Evolutionary conservation across 2,329 filamentous ascomycete species (phyloP).

Genomic region (Fragosphaeria purpurea): DNA sequence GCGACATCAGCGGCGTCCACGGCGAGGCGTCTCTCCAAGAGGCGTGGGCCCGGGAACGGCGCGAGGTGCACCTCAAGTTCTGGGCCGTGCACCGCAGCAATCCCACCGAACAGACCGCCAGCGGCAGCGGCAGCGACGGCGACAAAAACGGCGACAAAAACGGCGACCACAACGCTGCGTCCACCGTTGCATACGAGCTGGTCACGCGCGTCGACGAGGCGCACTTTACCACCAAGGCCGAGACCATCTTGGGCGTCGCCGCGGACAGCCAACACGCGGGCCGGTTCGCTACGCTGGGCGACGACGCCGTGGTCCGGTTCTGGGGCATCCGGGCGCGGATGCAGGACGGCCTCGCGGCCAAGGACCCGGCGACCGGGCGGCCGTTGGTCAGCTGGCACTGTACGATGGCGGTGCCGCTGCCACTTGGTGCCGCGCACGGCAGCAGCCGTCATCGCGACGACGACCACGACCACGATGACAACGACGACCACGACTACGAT

Average conservation of each 20-base stretch:
- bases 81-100: conserved; percentile 56
- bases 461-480: conserved; percentile 14
- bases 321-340: conserved; percentile 69
- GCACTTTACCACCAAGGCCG: conserved; percentile 49
- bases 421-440: conserved; percentile 3
- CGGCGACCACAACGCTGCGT: background rate
- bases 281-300: conserved; percentile 76
- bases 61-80: conserved; percentile 81
- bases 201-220: conserved; percentile 76
- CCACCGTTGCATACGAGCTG: conserved; percentile 50
- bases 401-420: conserved; percentile 43
- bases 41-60: conserved; percentile 40
- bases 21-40: conserved; percentile 25
- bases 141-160: background rate
- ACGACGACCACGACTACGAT: background rate
- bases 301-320: conserved; percentile 65
- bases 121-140: background rate
- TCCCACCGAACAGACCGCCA: conserved; percentile 30
- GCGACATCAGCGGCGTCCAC: conserved; percentile 54
- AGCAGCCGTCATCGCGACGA: too few species aligned
- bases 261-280: conserved; percentile 53
- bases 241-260: conserved; percentile 61
- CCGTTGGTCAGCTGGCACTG: conserved; percentile 67
- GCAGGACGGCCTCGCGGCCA: conserved; percentile 56
- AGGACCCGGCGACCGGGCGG: conserved; percentile 41